These are phyloP conservation scores for Leccinum boreale DNA, from an alignment of 768 basidiomycete species.

Conservation along the genomic window DNA sequence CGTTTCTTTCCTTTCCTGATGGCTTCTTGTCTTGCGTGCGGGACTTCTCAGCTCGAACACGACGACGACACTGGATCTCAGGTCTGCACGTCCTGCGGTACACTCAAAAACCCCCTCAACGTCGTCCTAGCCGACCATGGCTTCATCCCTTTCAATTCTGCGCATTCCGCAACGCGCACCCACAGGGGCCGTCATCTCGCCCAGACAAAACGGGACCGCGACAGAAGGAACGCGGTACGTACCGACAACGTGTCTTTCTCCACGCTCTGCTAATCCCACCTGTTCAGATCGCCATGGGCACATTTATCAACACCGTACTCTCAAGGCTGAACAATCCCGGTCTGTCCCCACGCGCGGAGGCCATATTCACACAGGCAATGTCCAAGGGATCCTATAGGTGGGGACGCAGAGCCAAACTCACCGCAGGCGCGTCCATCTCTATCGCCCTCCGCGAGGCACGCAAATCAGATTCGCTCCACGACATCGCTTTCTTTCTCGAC, in stretches of 20 bases:
- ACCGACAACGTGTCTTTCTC: constrained; percentile 11
- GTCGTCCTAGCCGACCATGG: constrained; percentile 51
- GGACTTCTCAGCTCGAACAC: constrained; percentile 43
- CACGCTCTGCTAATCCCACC: constrained; percentile 13
- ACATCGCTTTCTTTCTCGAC: constrained; percentile 66
- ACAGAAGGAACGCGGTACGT: constrained; percentile 60
- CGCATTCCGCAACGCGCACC: constrained; percentile 49
- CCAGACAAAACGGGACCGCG: constrained; percentile 36
- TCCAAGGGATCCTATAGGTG: constrained; percentile 56
- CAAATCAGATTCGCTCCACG: constrained; percentile 62
- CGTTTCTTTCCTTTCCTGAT: not conserved
- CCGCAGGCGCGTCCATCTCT: constrained; percentile 66
- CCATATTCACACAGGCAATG: constrained; percentile 70
- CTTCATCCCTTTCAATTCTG: constrained; percentile 28
- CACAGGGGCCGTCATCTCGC: not conserved
- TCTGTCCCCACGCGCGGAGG: constrained; percentile 60
- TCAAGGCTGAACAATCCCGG: constrained; percentile 57
- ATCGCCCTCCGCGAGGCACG: constrained; percentile 70
- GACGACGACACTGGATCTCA: constrained; percentile 56
- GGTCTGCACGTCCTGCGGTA: constrained; percentile 70
- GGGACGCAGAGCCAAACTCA: constrained; percentile 69
- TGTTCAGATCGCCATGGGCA: constrained; percentile 56
- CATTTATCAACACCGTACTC: constrained; percentile 60
- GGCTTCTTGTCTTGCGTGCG: constrained; percentile 51
- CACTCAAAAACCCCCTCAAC: constrained; percentile 62